Conservation (phyloP, 768 basidiomycete genomes). For the Tephrocybe sp. region DNA sequence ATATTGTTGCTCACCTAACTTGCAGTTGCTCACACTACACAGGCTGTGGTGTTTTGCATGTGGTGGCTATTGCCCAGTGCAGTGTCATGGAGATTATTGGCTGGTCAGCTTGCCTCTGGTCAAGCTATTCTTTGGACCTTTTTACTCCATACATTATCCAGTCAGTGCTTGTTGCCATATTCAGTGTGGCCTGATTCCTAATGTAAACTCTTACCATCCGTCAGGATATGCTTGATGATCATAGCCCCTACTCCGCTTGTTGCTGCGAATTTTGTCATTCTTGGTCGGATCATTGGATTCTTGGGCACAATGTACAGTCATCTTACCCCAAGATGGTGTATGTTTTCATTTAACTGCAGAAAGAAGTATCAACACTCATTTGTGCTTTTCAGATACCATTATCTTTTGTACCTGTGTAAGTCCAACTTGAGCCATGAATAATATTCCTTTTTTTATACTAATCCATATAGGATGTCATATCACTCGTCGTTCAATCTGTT, state of each 20-base stretch:
- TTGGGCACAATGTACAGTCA: constrained; percentile 52
- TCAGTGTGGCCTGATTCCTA: neutral
- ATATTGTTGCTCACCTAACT: no score
- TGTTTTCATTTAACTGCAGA: constrained; percentile 10
- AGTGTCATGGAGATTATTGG: constrained; percentile 53
- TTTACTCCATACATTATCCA: constrained; percentile 35
- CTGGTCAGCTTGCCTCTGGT: constrained; percentile 58
- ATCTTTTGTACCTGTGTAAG: constrained; percentile 37
- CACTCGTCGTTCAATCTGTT: constrained; percentile 60
- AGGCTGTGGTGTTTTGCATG: constrained; percentile 40
- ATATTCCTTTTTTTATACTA: neutral
- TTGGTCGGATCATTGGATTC: constrained; percentile 41
- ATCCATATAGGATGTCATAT: constrained; percentile 45
- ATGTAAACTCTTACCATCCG: neutral
- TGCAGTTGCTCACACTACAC: no score
- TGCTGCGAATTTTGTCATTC: constrained; percentile 55
- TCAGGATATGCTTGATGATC: constrained; percentile 30
- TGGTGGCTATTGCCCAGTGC: constrained; percentile 53
- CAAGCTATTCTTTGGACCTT: constrained; percentile 27
- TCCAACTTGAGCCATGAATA: no score
- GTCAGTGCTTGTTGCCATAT: no score
- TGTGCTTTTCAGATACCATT: constrained; percentile 31
- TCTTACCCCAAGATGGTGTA: constrained; percentile 40
- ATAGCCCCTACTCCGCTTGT: constrained; percentile 56
- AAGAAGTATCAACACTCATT: neutral